Conservation (phyloP, 495 filamentous ascomycete genomes). For the Bryoglossum gracile region DNA sequence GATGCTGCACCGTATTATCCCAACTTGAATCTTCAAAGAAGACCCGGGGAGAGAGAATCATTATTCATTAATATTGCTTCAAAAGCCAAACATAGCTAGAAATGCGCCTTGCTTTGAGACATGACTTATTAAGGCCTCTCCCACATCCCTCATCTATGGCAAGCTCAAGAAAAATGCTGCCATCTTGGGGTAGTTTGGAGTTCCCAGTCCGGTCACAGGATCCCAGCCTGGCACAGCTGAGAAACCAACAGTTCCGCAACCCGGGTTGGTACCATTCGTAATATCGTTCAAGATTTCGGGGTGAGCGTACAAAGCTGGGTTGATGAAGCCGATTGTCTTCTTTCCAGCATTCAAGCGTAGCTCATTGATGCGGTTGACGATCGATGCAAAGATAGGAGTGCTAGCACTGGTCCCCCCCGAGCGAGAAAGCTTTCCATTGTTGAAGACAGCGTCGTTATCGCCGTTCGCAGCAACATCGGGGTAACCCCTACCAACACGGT, state of each 20-base stretch:
- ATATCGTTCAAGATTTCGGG: conserved; percentile 44
- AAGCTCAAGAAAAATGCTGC: conserved; percentile 34
- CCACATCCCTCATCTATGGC: not conserved
- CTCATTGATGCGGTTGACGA: conserved; percentile 57
- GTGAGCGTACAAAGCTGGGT: conserved; percentile 50
- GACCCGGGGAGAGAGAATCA: no score
- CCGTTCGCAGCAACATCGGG: conserved; percentile 60
- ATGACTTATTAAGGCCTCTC: conserved; percentile 30
- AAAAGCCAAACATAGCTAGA: not conserved
- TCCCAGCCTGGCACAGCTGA: conserved; percentile 53
- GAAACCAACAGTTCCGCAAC: conserved; percentile 45
- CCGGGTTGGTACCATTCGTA: conserved; percentile 38
- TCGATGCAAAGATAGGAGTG: conserved; percentile 32
- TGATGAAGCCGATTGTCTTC: conserved; percentile 52
- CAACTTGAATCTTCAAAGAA: no score
- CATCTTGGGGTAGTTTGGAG: conserved; percentile 44
- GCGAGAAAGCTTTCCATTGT: conserved; percentile 32
- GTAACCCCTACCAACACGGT: conserved; percentile 34
- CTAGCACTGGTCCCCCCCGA: conserved; percentile 46
- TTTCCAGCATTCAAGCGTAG: conserved; percentile 49
- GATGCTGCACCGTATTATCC: no score
- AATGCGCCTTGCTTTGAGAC: conserved; percentile 57
- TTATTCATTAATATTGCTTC: not conserved
- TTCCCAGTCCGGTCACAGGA: conserved; percentile 49
- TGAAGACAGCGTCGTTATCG: conserved; percentile 46